Evolutionary conservation across 2,329 filamentous ascomycete genomes (phyloP).

Genomic region (Ceratocystis variospora): DNA sequence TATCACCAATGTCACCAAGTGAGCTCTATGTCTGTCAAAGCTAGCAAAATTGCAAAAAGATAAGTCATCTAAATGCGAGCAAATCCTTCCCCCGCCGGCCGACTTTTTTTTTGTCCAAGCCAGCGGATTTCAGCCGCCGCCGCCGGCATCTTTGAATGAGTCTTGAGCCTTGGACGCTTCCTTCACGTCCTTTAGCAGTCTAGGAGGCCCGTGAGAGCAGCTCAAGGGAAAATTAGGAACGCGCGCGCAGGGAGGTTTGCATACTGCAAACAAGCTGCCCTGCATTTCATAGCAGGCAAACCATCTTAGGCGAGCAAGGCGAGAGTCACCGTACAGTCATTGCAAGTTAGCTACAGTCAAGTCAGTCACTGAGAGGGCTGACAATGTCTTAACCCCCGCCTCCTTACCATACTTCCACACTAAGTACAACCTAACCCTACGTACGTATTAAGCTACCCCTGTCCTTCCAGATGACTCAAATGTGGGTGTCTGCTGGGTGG

Average conservation of each 20-base stretch:
- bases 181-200: not conserved
- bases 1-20: too few species aligned
- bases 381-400: not conserved
- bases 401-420: not conserved
- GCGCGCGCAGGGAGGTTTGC: not conserved
- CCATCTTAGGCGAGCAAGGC: not conserved
- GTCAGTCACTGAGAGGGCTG: not conserved
- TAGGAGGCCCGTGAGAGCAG: not conserved
- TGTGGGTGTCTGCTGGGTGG: not conserved
- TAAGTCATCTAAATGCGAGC: not conserved
- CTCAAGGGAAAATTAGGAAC: not conserved
- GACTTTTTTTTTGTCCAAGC: not conserved
- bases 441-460: not conserved
- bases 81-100: constrained; percentile 5
- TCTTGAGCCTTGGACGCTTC: not conserved
- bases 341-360: not conserved
- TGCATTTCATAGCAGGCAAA: not conserved
- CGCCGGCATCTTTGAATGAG: constrained; percentile 1
- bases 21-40: too few species aligned
- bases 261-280: not conserved
- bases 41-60: not conserved
- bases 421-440: not conserved
- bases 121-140: constrained; percentile 3
- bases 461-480: not conserved
- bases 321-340: not conserved